These are phyloP conservation scores for Cenchrus purpureus DNA, from an alignment of 176 grass and related monocot species.

Conservation along the genomic window DNA sequence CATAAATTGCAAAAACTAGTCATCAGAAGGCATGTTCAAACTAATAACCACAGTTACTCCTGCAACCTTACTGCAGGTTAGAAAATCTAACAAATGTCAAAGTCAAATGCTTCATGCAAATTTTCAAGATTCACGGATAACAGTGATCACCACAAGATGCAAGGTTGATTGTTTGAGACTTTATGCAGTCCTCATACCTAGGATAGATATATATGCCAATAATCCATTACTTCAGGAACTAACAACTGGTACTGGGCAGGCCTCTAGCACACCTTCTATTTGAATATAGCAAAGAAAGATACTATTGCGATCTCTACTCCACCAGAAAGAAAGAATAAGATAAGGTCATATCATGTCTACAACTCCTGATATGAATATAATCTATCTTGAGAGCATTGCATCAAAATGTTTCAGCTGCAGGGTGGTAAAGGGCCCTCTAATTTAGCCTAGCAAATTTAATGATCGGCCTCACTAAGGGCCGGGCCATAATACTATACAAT, in stretches of 20 bases:
- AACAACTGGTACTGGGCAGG: neutral
- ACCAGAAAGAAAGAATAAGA: conserved; percentile 10
- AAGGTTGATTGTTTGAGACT: neutral
- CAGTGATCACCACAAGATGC: neutral
- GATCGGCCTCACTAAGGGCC: no score
- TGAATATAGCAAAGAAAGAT: neutral
- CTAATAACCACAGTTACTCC: neutral
- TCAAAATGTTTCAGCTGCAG: neutral
- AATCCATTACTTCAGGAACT: neutral
- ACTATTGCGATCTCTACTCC: neutral
- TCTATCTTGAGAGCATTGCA: neutral
- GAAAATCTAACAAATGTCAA: neutral
- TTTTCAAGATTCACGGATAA: neutral
- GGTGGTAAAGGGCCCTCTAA: no score
- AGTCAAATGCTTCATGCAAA: neutral
- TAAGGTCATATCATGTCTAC: neutral
- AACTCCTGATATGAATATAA: neutral
- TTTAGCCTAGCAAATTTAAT: no score
- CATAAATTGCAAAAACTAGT: neutral
- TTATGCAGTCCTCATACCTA: neutral
- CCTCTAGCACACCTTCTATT: neutral
- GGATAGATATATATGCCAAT: neutral
- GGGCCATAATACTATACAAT: no score
- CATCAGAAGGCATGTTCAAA: neutral
- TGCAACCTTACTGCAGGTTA: neutral